phyloP scores from a whole-genome alignment of 2,329 filamentous ascomycete genomes.

The Verticillium albo-atrum region DNA sequence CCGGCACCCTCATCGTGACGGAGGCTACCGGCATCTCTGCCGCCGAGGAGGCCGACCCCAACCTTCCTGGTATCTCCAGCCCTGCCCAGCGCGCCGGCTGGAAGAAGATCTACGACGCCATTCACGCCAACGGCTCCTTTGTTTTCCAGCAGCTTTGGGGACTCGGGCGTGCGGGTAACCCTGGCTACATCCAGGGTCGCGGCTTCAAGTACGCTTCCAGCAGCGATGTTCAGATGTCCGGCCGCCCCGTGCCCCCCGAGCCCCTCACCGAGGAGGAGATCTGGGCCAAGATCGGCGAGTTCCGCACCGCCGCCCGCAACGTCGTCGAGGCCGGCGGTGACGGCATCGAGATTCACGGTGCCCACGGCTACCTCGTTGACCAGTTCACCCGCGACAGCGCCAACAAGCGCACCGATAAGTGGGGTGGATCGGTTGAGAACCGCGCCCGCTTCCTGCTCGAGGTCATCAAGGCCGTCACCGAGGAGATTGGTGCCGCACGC shows the following conservation, averaged over 20 bases:
- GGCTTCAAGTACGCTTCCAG: constrained; percentile 22
- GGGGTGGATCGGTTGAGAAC: constrained; percentile 49
- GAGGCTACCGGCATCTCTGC: constrained; percentile 23
- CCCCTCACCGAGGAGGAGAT: constrained; percentile 47
- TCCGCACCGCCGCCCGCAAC: constrained; percentile 39
- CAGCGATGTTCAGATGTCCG: constrained; percentile 16
- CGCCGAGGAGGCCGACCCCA: constrained; percentile 14
- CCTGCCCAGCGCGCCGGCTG: constrained; percentile 19
- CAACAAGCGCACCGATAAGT: constrained; percentile 38
- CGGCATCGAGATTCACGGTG: constrained; percentile 53
- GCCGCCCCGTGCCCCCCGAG: constrained; percentile 7
- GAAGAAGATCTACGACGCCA: constrained; percentile 19
- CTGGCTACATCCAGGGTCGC: constrained; percentile 9
- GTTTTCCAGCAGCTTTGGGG: constrained; percentile 18
- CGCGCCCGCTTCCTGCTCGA: constrained; percentile 49
- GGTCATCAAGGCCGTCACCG: constrained; percentile 33
- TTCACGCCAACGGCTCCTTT: constrained; percentile 22
- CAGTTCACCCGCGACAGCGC: constrained; percentile 42
- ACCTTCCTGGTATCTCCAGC: constrained; percentile 40
- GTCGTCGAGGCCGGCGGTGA: constrained; percentile 36
- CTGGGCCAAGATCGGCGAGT: constrained; percentile 51
- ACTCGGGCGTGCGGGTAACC: constrained; percentile 12
- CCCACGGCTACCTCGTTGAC: constrained; percentile 51
- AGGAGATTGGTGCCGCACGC: constrained; percentile 32
- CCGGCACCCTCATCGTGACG: constrained; percentile 30